phyloP scores from a whole-genome alignment of 495 filamentous ascomycete genomes.

The Penicillium antarcticum region DNA sequence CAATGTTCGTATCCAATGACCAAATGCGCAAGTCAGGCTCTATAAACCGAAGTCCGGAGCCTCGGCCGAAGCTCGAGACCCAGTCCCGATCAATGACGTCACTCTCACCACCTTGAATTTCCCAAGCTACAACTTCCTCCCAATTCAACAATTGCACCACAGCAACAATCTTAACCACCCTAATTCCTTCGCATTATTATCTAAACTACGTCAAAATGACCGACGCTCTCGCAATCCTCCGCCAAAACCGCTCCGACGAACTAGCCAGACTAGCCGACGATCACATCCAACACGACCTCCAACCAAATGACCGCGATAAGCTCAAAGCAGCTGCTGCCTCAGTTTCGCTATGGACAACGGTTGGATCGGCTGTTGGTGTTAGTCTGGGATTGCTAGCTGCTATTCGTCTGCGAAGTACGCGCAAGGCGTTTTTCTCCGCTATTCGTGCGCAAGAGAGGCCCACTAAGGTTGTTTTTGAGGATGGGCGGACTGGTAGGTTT shows the following conservation, averaged over 20 bases:
- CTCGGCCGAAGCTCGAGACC: too few species aligned
- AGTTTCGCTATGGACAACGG: constrained; percentile 48
- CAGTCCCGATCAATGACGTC: neutral
- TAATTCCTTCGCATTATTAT: too few species aligned
- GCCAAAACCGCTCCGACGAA: constrained; percentile 49
- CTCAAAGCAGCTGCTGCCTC: constrained; percentile 51
- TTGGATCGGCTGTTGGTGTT: constrained; percentile 59
- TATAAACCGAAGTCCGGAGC: too few species aligned
- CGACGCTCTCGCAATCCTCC: constrained; percentile 55
- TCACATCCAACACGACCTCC: constrained; percentile 62
- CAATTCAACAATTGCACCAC: too few species aligned
- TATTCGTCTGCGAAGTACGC: constrained; percentile 50
- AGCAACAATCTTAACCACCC: too few species aligned
- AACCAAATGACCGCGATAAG: constrained; percentile 54
- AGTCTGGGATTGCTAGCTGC: constrained; percentile 57
- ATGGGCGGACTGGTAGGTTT: constrained; percentile 52
- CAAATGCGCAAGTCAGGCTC: too few species aligned
- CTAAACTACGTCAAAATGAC: too few species aligned
- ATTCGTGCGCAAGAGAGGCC: constrained; percentile 59
- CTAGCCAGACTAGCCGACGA: constrained; percentile 57
- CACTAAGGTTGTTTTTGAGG: constrained; percentile 57
- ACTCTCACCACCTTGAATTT: neutral
- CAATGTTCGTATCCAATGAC: too few species aligned
- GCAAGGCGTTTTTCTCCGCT: constrained; percentile 54
- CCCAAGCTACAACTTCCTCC: neutral